phyloP scores from a whole-genome alignment of 2,329 filamentous ascomycete genomes.

The Diaporthe sp. region DNA sequence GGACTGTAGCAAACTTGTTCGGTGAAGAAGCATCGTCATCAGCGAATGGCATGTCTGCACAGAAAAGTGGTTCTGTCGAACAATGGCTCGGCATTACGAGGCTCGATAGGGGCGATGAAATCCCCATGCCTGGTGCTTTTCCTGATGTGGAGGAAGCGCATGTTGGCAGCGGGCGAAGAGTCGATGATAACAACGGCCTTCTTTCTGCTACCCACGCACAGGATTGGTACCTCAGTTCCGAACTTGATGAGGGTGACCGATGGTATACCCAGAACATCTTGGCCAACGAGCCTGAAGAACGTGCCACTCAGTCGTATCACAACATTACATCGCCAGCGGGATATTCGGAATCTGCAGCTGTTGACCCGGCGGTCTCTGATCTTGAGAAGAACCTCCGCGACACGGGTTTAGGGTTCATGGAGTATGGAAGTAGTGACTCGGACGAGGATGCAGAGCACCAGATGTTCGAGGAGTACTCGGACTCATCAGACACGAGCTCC shows the following conservation, averaged over 20 bases:
- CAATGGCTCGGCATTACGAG: constrained; percentile 7
- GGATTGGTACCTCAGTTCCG: not conserved
- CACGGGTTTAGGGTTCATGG: constrained; percentile 38
- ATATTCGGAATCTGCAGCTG: not conserved
- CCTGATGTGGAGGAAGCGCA: not conserved
- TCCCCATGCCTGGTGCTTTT: not conserved
- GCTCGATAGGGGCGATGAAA: not conserved
- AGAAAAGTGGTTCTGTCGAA: not conserved
- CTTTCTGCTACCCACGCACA: not conserved
- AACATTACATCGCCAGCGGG: not conserved
- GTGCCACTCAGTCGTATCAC: not conserved
- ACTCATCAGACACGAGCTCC: constrained; percentile 27
- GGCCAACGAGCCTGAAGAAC: not conserved
- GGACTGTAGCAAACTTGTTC: constrained; percentile 19
- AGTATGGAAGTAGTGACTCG: constrained; percentile 38
- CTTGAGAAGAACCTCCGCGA: constrained; percentile 27
- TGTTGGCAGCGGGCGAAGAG: not conserved
- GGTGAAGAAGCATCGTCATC: not conserved
- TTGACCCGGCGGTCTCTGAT: not conserved
- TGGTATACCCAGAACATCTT: constrained; percentile 5
- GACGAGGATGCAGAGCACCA: constrained; percentile 26
- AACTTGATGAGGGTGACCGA: not conserved
- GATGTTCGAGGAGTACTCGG: constrained; percentile 38
- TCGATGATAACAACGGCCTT: not conserved
- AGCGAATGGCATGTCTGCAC: not conserved